phyloP scores from a whole-genome alignment of 345 rosid species.

The Gossypium sturtianum region DNA sequence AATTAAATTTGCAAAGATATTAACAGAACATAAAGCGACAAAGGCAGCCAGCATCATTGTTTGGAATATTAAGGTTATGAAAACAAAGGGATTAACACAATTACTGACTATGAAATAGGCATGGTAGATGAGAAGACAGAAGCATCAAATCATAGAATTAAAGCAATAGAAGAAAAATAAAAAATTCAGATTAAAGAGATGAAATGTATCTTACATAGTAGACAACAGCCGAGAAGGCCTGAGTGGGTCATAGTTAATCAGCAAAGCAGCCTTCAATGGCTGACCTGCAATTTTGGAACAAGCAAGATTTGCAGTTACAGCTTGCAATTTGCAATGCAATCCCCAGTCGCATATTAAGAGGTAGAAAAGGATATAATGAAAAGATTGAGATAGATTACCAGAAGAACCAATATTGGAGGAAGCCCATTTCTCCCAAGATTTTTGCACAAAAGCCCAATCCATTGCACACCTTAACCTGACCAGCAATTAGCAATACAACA shows the following conservation, averaged over 20 bases:
- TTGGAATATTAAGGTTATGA: not conserved
- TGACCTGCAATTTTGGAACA: constrained; percentile 32
- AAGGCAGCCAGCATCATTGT: not conserved
- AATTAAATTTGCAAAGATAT: not conserved
- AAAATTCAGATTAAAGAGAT: not conserved
- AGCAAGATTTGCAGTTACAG: not conserved
- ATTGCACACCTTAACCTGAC: constrained; percentile 19
- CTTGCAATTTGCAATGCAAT: not conserved
- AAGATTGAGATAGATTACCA: constrained; percentile 26
- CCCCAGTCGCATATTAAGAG: not conserved
- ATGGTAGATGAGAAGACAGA: not conserved
- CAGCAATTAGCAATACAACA: not conserved
- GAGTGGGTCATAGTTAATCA: constrained; percentile 67
- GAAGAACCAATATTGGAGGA: constrained; percentile 48
- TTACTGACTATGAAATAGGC: not conserved
- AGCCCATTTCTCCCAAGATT: constrained; percentile 79
- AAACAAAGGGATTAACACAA: not conserved
- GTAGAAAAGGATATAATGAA: not conserved
- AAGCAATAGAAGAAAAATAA: not conserved
- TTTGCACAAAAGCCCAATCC: constrained; percentile 63
- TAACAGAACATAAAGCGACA: not conserved
- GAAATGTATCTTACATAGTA: constrained; percentile 44
- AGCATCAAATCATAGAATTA: not conserved
- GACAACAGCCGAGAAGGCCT: constrained; percentile 79
- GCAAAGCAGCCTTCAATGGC: constrained; percentile 70